Base-by-base conservation (phyloP, 1,284 basidiomycete genomes). In the Leccinum angustisporum region DNA sequence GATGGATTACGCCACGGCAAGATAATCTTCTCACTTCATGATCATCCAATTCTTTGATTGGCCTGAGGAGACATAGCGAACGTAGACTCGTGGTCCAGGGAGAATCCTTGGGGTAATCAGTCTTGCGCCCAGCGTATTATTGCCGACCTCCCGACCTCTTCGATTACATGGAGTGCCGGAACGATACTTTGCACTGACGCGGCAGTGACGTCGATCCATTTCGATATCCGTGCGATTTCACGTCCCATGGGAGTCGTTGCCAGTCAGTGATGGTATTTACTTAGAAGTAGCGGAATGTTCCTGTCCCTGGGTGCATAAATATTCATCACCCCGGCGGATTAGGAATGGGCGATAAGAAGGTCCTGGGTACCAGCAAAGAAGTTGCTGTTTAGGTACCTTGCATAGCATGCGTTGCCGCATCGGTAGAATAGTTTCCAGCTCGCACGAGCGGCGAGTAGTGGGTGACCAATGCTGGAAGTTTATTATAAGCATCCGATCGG, bases 231-330 rank as follows among this genome's bases (percentile, higher is more conserved):
- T 31, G 27, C n/a, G 18, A 11, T 14, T 38, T 38, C 16, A 60
- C 43, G 34, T 31, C n/a, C 25, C n/a, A 53, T 53, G 51, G 57
- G 16, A 59, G 11, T 25, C 21, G 40, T 51, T 36, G 31, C 40
- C 25, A 50, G 27, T 16, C 14, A 14, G 33, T 33, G 21, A 14
- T 4, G 31, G 16, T 16, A 6, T 34, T 34, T 13, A 40, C 38
- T 18, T 18, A 18, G 43, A 46, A 46, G 18, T 31, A 36, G 25
- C 38, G 5, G n/a, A 25, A 9, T 16, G 18, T 53, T 54, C 50
- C 21, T 38, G 61, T 63, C 58, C 43, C 61, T 63, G 30, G 30
- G 13, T 27, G 14, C 48, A 57, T 63, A 57, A 46, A 46, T 48
- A 40, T 36, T 34, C 5, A 21, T 46, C 30, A 16, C 21, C 2